Base-by-base conservation (phyloP, 441 rosid species). In the Brassica hybrid region DNA sequence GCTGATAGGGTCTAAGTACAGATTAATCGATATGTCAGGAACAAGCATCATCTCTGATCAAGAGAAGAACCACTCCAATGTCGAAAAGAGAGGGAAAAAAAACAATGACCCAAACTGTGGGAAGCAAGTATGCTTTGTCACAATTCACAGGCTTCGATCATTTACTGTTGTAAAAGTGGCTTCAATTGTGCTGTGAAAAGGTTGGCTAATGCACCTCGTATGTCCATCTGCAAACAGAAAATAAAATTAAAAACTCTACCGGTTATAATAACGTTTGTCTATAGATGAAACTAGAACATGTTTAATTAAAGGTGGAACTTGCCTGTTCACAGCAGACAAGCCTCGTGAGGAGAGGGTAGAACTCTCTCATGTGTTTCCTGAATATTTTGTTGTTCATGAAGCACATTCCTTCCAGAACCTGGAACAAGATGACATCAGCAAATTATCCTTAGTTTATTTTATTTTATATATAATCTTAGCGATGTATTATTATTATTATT, bases 321-420 rank as follows among this genome's bases (percentile, higher is more conserved):
- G 91, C 98, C 99, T 96, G 98, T 77, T 96, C 99, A 25, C 98
- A 96, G 84, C 98, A 96, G 58, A 94, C 91, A 54, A 96, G 98
- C 77, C 86, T 90, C 17, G 97, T 91, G 66, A 96, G 99, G 78
- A 94, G 82, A 73, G 99, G 99, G 79, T 96, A 96, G 72, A 96
- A 87, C 82, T 92, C 97, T 79, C 98, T 83, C 75, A 96, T 85
- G 85, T 96, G 96, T 73, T 90, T 87, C 86, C 83, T 85, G 85
- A 94, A 96, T 69, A 96, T 92, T 81, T 85, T 83, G 80, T 79
- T 88, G 87, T 89, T 89, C 98, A 96, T 94, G 66, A 72, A 91
- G 85, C 93, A 94, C 99, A 96, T 96, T 84, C 96, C 93, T 82
- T 88, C 90, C 57, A 94, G 91, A 77, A 94, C 99, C 99, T 96